Percentiles rank a stretch among this genome's conserved stretches.
Evolutionary conservation across 164 flowering plant genomes (phyloP).

Genomic region (Vitis rotundifolia): DNA sequence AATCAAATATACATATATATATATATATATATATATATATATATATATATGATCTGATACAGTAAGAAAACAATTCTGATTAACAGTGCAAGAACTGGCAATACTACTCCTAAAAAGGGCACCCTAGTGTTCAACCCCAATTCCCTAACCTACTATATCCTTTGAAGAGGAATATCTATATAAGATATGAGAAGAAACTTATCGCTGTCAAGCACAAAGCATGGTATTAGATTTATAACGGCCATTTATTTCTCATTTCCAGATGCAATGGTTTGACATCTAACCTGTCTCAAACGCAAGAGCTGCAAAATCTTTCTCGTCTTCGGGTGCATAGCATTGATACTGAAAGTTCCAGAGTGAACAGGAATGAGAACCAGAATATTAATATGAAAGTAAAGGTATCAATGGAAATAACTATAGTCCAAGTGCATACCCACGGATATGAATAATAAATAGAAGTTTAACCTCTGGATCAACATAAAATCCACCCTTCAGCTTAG

Average conservation of each 20-base stretch:
- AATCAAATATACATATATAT: no score
- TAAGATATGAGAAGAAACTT: background rate
- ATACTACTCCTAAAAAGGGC: no score
- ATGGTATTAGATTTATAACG: background rate
- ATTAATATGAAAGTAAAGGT: background rate
- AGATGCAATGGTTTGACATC: no score
- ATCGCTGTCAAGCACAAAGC: background rate
- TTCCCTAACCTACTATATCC: no score
- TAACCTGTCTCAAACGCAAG: conserved; percentile 24
- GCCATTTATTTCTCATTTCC: no score
- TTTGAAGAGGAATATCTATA: background rate
- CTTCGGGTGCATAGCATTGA: conserved; percentile 15
- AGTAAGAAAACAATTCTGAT: no score
- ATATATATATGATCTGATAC: no score
- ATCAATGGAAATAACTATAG: background rate
- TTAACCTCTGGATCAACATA: conserved; percentile 29
- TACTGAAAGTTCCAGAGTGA: conserved; percentile 5
- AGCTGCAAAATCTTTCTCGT: conserved; percentile 33
- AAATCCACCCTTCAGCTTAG: conserved; percentile 25
- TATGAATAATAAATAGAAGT: conserved; percentile 23
- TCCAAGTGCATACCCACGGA: conserved; percentile 17
- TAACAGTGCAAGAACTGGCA: no score
- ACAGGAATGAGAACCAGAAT: background rate
- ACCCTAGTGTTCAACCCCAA: no score
- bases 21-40: no score